These are phyloP conservation scores for Diplodia mutila DNA, from an alignment of 2,329 filamentous ascomycete genomes.

Conservation along the genomic window DNA sequence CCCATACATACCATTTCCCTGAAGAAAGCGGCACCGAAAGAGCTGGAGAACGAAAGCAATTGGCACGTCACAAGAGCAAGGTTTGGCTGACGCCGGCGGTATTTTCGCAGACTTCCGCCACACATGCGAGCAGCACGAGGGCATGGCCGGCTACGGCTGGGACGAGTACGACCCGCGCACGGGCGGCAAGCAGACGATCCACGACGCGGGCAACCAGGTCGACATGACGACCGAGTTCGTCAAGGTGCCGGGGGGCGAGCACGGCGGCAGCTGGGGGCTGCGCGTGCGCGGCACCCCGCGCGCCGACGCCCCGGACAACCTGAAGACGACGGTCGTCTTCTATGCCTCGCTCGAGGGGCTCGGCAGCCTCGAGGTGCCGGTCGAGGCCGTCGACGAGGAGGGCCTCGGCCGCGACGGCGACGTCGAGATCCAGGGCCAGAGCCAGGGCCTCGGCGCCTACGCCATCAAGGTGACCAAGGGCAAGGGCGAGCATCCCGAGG, in stretches of 20 bases:
- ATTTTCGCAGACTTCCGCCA: conserved; percentile 73
- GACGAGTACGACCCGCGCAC: conserved; percentile 91
- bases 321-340: conserved; percentile 79
- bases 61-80: not conserved
- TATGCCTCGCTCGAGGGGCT: conserved; percentile 80
- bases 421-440: conserved; percentile 72
- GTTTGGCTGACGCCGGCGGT: not conserved
- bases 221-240: conserved; percentile 93
- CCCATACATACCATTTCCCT: conserved; percentile 29
- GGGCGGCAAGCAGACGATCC: conserved; percentile 87
- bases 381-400: conserved; percentile 54
- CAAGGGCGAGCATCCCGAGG: conserved; percentile 60
- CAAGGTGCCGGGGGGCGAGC: conserved; percentile 81
- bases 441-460: conserved; percentile 75
- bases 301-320: conserved; percentile 64
- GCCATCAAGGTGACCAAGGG: conserved; percentile 77
- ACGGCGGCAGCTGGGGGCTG: conserved; percentile 91
- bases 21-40: not conserved
- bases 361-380: conserved; percentile 63
- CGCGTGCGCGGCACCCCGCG: conserved; percentile 81
- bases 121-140: conserved; percentile 91
- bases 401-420: conserved; percentile 59
- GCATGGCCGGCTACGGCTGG: conserved; percentile 94
- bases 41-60: not conserved
- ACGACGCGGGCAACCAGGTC: conserved; percentile 83